Base-by-base conservation (phyloP, 495 filamentous ascomycete genomes). In the Aspergillus sparsus region DNA sequence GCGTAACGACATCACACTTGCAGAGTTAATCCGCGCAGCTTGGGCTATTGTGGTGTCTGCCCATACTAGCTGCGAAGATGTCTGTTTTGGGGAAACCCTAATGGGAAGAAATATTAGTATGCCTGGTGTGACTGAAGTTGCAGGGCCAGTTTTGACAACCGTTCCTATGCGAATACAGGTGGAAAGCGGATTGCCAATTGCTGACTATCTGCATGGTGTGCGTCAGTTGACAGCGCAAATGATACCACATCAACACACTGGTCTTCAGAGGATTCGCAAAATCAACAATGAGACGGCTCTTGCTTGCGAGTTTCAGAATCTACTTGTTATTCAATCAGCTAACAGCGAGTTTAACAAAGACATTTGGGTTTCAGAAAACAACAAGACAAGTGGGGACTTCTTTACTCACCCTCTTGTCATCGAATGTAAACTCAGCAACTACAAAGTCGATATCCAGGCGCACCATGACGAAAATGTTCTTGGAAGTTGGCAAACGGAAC, bases 281-380 rank as follows among this genome's bases (percentile, higher is more conserved):
- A 61, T 82, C 12, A 73, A 68, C 58, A 57, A 52, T 5, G 74
- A 80, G 57, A 64, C 72, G 0, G 62, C 72, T 7, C 46, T 62
- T 57, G 87, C 84, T 9, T 90, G 86, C 63, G 83, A 87, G 35
- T 83, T 90, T 69, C 80, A 84, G 53, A 89, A 82, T 63, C 63
- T 88, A 7, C 73, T 89, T 5, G 81, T 83, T 1, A 81, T 89
- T 54, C 71, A 87, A 53, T 69, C 79, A 0, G 72, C 65, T 0
- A 71, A 74, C 7, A 64, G 62, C 5, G 51, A 63, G 3, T 57
- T 74, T 12, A 58, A 74, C 49, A 65, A 61, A 12, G 68, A 75
- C 0, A 67, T 81, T 4, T 80, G 75, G 62, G 65, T 74, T 61
- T 32, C 79, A 66, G 53, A 84, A 70, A 76, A 82, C 3, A 76